Conservation (phyloP, 306 rosid genomes). For the Lathyrus tuberosus region DNA sequence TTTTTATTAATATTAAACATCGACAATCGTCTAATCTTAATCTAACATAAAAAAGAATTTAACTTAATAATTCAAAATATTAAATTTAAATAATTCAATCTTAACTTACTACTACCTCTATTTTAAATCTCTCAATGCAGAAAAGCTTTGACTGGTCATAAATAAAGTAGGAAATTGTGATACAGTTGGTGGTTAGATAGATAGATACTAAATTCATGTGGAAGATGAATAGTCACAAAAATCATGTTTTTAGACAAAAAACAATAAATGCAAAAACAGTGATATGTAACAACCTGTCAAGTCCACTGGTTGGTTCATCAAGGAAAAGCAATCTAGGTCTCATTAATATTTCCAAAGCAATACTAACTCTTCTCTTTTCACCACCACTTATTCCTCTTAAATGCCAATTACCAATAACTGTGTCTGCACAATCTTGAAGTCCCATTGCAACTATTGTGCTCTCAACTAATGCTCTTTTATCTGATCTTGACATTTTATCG, state of each 20-base stretch:
- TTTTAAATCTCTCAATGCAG: too few species aligned
- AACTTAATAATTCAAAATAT: too few species aligned
- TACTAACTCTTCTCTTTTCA: slow-evolving; percentile 94
- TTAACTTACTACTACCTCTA: too few species aligned
- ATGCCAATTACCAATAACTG: slow-evolving; percentile 96
- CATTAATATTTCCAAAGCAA: slow-evolving; percentile 88
- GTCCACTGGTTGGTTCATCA: slow-evolving; percentile 98
- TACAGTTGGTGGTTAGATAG: neutral
- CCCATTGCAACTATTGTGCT: slow-evolving; percentile 96
- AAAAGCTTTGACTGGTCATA: too few species aligned
- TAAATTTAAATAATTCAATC: too few species aligned
- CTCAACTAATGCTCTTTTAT: slow-evolving; percentile 75
- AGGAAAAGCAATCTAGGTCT: slow-evolving; percentile 91
- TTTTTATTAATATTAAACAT: too few species aligned
- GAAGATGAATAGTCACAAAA: neutral
- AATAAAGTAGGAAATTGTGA: neutral
- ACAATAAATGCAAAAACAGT: slow-evolving; percentile 40
- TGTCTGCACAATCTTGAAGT: slow-evolving; percentile 93
- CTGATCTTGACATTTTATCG: slow-evolving; percentile 73
- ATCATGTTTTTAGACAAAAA: slow-evolving; percentile 3
- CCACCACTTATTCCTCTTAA: slow-evolving; percentile 97
- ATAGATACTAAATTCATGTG: neutral
- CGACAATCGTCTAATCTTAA: too few species aligned
- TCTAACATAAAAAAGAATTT: too few species aligned
- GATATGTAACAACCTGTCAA: slow-evolving; percentile 71